Evolutionary conservation across 257 asterid genomes (phyloP).

Genomic region (Solanum lycopersicoides): DNA sequence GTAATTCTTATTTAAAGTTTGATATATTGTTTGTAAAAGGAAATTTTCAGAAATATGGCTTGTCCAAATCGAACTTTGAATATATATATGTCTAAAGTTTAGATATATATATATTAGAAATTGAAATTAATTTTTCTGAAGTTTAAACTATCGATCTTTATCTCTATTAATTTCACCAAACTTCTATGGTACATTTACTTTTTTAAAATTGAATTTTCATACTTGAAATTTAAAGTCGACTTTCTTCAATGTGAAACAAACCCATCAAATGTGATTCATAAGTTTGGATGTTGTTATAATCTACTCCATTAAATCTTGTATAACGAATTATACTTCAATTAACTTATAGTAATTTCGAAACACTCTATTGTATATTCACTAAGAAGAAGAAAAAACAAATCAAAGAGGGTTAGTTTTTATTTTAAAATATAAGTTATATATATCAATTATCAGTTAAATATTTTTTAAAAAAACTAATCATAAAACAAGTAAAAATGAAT

Average conservation of each 20-base stretch:
- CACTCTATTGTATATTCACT: no score
- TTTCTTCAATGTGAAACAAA: background rate
- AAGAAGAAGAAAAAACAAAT: background rate
- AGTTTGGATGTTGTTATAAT: no score
- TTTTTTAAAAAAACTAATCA: no score
- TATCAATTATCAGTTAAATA: no score
- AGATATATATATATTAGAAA: no score
- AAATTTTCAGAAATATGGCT: no score
- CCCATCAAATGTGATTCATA: background rate
- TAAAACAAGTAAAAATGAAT: no score
- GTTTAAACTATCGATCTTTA: background rate
- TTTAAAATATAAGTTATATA: no score
- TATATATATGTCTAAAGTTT: no score
- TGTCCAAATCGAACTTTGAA: no score
- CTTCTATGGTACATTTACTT: background rate
- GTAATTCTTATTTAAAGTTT: background rate
- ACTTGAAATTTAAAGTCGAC: background rate
- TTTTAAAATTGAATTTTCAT: no score
- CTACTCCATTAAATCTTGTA: background rate
- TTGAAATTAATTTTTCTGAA: background rate
- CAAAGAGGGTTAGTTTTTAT: background rate
- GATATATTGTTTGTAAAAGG: background rate
- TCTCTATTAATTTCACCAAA: accelerated
- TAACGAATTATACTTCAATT: background rate
- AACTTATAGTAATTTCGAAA: no score